Percentiles rank a stretch among this genome's conserved stretches.
Evolutionary conservation across 208 protist species (phyloP).

Genomic region (Endotrypanum monterogeii): DNA sequence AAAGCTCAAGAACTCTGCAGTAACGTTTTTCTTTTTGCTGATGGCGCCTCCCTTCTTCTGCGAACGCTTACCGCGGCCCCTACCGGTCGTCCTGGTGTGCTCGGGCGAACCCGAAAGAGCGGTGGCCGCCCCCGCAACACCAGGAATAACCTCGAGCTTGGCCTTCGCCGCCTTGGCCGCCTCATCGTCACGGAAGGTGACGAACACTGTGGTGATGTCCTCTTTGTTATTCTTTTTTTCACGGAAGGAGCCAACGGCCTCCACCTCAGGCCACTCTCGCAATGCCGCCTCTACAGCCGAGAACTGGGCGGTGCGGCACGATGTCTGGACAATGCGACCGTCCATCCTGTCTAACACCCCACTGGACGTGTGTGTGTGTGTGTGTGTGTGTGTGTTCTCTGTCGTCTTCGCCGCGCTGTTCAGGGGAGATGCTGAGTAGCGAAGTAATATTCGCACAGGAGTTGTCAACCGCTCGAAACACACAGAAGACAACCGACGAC

Average conservation of each 20-base stretch:
- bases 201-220: slow-evolving; percentile 79
- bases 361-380: background rate
- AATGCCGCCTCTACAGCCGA: slow-evolving; percentile 61
- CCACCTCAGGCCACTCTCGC: slow-evolving; percentile 73
- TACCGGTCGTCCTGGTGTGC: slow-evolving; percentile 20
- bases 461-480: too few relatives aligned
- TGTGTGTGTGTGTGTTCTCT: slow-evolving; percentile 2
- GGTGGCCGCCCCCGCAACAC: slow-evolving; percentile 35
- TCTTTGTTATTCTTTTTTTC: slow-evolving; percentile 81
- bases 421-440: too few relatives aligned
- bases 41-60: slow-evolving; percentile 16
- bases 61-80: slow-evolving; percentile 10
- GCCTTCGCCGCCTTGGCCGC: slow-evolving; percentile 31
- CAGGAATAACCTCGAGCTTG: slow-evolving; percentile 50
- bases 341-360: slow-evolving; percentile 23
- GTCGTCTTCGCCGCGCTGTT: too few relatives aligned
- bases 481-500: too few relatives aligned
- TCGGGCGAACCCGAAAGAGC: slow-evolving; percentile 7
- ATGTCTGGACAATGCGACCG: slow-evolving; percentile 37
- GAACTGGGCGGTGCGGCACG: slow-evolving; percentile 72
- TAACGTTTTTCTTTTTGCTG: slow-evolving; percentile 37
- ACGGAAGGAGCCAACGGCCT: slow-evolving; percentile 78
- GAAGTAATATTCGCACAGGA: too few relatives aligned
- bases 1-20: slow-evolving; percentile 64
- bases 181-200: slow-evolving; percentile 65